A percentile compares a stretch with the other conserved stretches of the same genome.
phyloP scores from a whole-genome alignment of 192 early-diverging fungal species.

The Phlyctochytrium planicorne region DNA sequence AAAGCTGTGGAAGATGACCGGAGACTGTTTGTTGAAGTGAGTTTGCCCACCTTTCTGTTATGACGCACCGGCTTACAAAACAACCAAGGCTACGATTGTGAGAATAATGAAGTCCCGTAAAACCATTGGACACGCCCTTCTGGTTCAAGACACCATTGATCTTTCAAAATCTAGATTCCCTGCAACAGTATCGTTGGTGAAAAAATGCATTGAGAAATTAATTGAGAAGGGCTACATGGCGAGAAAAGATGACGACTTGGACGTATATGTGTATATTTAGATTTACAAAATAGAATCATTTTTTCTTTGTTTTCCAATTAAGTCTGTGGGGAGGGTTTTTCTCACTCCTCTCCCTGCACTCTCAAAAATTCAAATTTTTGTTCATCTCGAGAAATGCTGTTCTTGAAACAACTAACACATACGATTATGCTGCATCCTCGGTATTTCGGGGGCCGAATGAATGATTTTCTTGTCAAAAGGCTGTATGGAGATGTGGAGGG shows the following conservation, averaged over 20 bases:
- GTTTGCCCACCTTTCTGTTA: too few relatives aligned
- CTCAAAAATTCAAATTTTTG: neutral
- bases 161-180: constrained; percentile 68
- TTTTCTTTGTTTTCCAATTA: neutral
- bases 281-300: neutral
- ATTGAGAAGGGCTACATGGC: constrained; percentile 84
- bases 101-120: constrained; percentile 82
- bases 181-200: constrained; percentile 72
- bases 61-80: neutral
- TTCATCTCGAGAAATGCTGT: neutral
- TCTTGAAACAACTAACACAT: constrained; percentile 76
- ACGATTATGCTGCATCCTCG: constrained; percentile 93
- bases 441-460: constrained; percentile 70
- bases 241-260: constrained; percentile 51
- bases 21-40: constrained; percentile 67
- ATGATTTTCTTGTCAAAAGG: constrained; percentile 75
- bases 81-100: constrained; percentile 73
- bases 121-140: constrained; percentile 60
- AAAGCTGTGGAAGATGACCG: constrained; percentile 78
- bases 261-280: constrained; percentile 69
- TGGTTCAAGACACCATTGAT: constrained; percentile 75
- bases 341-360: too few relatives aligned
- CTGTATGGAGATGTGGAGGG: constrained; percentile 96
- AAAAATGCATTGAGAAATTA: constrained; percentile 81
- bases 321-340: too few relatives aligned